Percentiles rank a stretch among this genome's conserved stretches.
phyloP scores from a whole-genome alignment of 371 early-diverging fungal genomes.

The Sporodiniella umbellata region DNA sequence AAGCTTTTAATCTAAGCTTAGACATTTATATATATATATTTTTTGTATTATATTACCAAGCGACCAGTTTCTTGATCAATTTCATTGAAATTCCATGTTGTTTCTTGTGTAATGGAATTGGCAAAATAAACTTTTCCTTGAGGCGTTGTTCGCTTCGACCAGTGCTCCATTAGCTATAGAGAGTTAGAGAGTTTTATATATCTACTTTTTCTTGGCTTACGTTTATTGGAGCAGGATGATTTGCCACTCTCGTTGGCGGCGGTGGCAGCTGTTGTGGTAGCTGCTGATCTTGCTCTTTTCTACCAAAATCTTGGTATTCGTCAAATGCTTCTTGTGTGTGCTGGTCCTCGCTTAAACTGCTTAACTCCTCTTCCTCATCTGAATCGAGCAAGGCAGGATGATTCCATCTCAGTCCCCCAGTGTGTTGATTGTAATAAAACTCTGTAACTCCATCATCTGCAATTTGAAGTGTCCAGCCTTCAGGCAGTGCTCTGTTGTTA shows the following conservation, averaged over 20 bases:
- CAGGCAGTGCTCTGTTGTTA: conserved; percentile 10
- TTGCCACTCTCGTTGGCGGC: not conserved
- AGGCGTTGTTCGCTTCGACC: conserved; percentile 57
- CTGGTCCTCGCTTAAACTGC: not conserved
- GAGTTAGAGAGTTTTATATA: not conserved
- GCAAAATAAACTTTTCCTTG: conserved; percentile 74
- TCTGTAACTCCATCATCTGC: conserved; percentile 25
- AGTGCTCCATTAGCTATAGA: conserved; percentile 33
- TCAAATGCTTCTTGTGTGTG: not conserved
- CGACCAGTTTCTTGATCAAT: conserved; percentile 35
- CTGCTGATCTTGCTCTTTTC: not conserved
- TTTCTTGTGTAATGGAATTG: conserved; percentile 76
- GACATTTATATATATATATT: too few relatives aligned
- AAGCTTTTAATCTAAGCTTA: too few relatives aligned
- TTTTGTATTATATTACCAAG: conserved; percentile 11
- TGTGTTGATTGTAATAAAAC: conserved; percentile 22
- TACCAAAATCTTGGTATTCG: not conserved
- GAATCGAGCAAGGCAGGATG: conserved; percentile 21
- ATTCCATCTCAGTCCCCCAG: conserved; percentile 23
- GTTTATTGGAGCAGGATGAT: not conserved
- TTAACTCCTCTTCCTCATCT: conserved; percentile 18
- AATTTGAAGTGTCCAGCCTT: conserved; percentile 28
- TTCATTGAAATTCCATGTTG: conserved; percentile 60
- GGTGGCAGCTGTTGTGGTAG: not conserved
- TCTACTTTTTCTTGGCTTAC: not conserved